Percentiles rank a stretch among this genome's conserved stretches.
Evolutionary conservation across 2,329 filamentous ascomycete species (phyloP).

Genomic region (Cadophora luteo-olivacea): DNA sequence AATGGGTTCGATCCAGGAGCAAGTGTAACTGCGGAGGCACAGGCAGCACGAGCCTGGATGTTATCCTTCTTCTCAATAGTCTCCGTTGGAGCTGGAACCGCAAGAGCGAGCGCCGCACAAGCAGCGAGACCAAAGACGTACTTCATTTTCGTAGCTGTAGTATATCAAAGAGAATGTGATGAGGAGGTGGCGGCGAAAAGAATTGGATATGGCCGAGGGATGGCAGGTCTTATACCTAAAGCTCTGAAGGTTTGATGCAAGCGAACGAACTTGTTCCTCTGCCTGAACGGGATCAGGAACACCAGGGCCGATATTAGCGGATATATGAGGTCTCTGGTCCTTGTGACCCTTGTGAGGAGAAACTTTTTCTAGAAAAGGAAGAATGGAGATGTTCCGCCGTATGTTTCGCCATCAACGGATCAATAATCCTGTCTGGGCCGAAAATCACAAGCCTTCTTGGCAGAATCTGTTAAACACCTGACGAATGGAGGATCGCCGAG

Average conservation of each 20-base stretch:
- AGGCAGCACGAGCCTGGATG: conserved; percentile 26
- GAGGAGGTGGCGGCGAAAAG: conserved; percentile 23
- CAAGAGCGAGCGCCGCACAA: conserved; percentile 33
- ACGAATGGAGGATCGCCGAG: conserved; percentile 19
- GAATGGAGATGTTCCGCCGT: conserved; percentile 30
- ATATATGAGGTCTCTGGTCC: conserved; percentile 29
- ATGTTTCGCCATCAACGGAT: conserved; percentile 26
- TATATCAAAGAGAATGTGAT: conserved; percentile 24
- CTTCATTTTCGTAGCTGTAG: conserved; percentile 33
- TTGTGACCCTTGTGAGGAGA: conserved; percentile 33
- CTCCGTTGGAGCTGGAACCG: conserved; percentile 33
- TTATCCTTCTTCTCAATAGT: conserved; percentile 29
- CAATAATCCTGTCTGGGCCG: conserved; percentile 21
- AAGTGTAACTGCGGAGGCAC: conserved; percentile 35
- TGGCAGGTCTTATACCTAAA: conserved; percentile 29
- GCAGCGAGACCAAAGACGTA: conserved; percentile 36
- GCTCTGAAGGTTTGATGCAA: conserved; percentile 8
- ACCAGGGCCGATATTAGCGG: conserved; percentile 33
- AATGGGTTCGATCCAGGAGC: conserved; percentile 54
- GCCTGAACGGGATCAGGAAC: conserved; percentile 35
- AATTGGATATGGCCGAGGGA: conserved; percentile 13
- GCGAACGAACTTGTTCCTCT: conserved; percentile 25
- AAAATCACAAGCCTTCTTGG: conserved; percentile 21
- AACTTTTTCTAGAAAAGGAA: conserved; percentile 29
- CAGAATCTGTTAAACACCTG: conserved; percentile 25